phyloP scores from a whole-genome alignment of 1,284 basidiomycete genomes.

The Trichosporon asahii region DNA sequence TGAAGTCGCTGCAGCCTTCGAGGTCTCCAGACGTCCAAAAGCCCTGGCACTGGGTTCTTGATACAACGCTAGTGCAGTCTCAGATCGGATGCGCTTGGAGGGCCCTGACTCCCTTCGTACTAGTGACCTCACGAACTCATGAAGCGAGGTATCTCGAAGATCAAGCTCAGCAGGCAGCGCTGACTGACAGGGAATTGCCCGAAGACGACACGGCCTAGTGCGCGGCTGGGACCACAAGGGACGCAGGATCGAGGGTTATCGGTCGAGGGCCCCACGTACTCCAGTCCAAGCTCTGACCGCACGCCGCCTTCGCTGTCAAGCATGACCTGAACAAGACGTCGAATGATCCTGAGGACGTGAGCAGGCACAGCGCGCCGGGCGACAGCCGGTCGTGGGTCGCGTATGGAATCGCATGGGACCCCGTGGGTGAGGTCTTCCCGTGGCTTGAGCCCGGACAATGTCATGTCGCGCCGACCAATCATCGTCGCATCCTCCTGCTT shows the following conservation, averaged over 20 bases:
- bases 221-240: background rate
- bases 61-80: background rate
- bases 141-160: background rate
- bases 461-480: background rate
- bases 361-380: background rate
- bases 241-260: background rate
- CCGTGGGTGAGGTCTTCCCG: background rate
- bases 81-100: background rate
- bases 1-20: background rate
- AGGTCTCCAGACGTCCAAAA: background rate
- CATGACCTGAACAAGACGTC: background rate
- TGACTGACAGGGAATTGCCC: background rate
- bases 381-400: background rate
- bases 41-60: background rate
- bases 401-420: slow-evolving; percentile 5
- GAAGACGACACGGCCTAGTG: background rate
- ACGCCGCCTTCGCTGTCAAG: background rate
- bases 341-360: background rate
- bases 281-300: background rate
- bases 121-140: background rate
- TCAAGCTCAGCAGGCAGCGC: background rate
- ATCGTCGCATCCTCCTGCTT: background rate
- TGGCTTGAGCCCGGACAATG: slow-evolving; percentile 1
- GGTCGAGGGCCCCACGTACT: background rate
- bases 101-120: background rate